phyloP scores from a whole-genome alignment of 2,329 filamentous ascomycete species.

The Alternaria sp. region DNA sequence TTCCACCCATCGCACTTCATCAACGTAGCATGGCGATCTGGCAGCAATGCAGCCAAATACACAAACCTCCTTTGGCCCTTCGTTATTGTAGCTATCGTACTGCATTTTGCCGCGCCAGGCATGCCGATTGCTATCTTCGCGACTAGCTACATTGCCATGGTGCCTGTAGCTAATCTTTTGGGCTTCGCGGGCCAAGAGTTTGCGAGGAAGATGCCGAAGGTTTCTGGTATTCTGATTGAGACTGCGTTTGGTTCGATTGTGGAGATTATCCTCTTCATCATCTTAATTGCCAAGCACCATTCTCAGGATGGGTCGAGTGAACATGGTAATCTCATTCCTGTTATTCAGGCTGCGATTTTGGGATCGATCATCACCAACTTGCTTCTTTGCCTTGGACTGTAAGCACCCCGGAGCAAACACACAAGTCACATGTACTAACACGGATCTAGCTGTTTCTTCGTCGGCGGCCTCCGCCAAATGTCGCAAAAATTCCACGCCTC shows the following conservation, averaged over 20 bases:
- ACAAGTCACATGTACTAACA: no score
- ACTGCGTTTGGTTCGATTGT: constrained; percentile 73
- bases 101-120: constrained; percentile 61
- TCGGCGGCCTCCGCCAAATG: constrained; percentile 71
- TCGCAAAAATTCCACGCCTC: constrained; percentile 76
- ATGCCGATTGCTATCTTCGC: constrained; percentile 69
- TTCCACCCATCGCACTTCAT: constrained; percentile 69
- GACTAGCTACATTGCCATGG: constrained; percentile 76
- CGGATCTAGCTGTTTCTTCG: constrained; percentile 71
- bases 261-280: constrained; percentile 83
- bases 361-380: constrained; percentile 84
- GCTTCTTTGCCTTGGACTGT: constrained; percentile 74
- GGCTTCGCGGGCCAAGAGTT: constrained; percentile 77
- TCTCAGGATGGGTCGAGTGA: constrained; percentile 50
- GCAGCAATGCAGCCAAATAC: constrained; percentile 66
- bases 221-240: constrained; percentile 67
- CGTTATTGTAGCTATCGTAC: constrained; percentile 71
- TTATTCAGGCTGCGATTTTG: constrained; percentile 82
- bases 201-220: constrained; percentile 76
- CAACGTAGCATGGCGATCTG: constrained; percentile 67
- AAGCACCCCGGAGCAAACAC: no score
- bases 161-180: constrained; percentile 76
- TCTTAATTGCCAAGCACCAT: constrained; percentile 64
- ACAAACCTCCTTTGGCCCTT: constrained; percentile 79
- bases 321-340: constrained; percentile 56